phyloP scores from a whole-genome alignment of 495 filamentous ascomycete genomes.

The Penicillium alfredii region DNA sequence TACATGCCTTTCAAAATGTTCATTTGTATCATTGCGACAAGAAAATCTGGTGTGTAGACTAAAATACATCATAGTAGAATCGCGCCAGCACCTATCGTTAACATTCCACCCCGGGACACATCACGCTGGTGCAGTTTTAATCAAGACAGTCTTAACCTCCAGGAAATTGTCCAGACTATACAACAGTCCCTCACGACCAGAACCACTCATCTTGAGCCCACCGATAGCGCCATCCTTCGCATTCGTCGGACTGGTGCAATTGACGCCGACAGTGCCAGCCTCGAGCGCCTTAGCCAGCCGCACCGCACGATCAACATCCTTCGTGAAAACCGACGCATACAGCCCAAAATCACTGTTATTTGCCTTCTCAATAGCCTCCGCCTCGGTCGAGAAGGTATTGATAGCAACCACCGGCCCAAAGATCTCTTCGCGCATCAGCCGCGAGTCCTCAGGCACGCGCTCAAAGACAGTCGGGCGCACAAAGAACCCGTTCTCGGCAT shows the following conservation, averaged over 20 bases:
- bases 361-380: constrained; percentile 70
- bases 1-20: too few relatives aligned
- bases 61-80: too few relatives aligned
- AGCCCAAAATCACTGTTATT: constrained; percentile 84
- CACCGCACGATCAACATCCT: constrained; percentile 55
- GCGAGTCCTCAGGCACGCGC: constrained; percentile 56
- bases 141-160: constrained; percentile 44
- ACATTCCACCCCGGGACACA: neutral
- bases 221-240: constrained; percentile 70
- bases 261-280: constrained; percentile 76
- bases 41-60: too few relatives aligned
- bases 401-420: constrained; percentile 88
- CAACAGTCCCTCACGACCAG: constrained; percentile 57
- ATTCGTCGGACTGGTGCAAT: constrained; percentile 58
- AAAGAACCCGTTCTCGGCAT: constrained; percentile 56
- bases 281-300: constrained; percentile 28
- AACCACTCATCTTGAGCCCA: constrained; percentile 88
- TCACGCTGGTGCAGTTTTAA: constrained; percentile 13
- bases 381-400: constrained; percentile 70
- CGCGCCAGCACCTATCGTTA: too few relatives aligned
- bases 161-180: constrained; percentile 45
- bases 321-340: constrained; percentile 74
- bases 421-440: constrained; percentile 63
- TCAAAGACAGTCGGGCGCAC: constrained; percentile 68
- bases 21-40: too few relatives aligned